Evolutionary conservation across 306 rosid species (phyloP).

Genomic region (Citrullus colocynthis): DNA sequence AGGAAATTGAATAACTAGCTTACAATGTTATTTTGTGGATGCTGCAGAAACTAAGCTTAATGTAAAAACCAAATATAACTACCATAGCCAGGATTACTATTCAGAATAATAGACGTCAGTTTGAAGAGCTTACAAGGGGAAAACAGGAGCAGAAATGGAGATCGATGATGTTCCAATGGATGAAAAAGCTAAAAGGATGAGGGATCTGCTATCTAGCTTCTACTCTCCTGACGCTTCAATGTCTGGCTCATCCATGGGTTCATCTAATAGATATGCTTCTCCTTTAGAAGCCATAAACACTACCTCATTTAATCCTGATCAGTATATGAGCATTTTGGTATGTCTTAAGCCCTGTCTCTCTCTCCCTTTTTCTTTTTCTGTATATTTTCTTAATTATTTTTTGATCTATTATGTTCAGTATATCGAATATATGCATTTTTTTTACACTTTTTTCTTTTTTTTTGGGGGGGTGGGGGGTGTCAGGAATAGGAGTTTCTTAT

Average conservation of each 20-base stretch:
- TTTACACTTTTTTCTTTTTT: too few species aligned
- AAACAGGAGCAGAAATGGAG: conserved; percentile 31
- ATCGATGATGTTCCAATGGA: conserved; percentile 46
- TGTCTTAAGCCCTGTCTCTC: not conserved
- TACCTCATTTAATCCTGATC: conserved; percentile 65
- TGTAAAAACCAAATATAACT: not conserved
- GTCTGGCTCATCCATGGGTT: conserved; percentile 25
- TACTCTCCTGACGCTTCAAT: conserved; percentile 67
- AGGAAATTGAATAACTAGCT: not conserved
- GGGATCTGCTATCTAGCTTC: conserved; percentile 93
- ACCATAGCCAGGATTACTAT: not conserved
- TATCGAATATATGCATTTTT: too few species aligned
- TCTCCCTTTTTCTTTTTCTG: not conserved
- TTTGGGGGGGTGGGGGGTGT: too few species aligned
- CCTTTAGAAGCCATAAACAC: conserved; percentile 76
- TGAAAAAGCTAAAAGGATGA: conserved; percentile 85
- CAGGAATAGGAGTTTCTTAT: too few species aligned
- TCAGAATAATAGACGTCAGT: not conserved
- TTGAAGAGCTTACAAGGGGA: not conserved
- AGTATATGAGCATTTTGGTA: conserved; percentile 79
- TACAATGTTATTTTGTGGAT: not conserved
- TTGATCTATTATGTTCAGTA: too few species aligned
- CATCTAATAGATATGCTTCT: conserved; percentile 27
- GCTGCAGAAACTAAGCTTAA: not conserved
- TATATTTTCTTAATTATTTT: too few species aligned